These are phyloP conservation scores for Vaccinium corymbosum DNA, from an alignment of 148 eudicot species.

Conservation along the genomic window DNA sequence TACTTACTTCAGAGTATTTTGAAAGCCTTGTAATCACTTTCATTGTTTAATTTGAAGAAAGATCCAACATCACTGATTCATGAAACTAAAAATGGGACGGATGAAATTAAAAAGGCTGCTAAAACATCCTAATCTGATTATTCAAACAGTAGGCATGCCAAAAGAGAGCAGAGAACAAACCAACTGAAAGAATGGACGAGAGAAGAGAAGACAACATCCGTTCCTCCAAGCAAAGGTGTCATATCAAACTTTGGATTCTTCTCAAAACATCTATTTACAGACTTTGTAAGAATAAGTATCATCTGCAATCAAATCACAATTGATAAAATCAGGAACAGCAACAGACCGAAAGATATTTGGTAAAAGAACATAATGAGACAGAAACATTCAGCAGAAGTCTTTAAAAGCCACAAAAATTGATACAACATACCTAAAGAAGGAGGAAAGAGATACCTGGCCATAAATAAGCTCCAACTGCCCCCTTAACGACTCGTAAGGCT, in stretches of 20 bases:
- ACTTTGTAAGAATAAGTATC: slow-evolving; percentile 94
- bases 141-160: slow-evolving; percentile 3
- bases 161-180: slow-evolving; percentile 45
- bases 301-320: slow-evolving; percentile 46
- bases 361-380: not conserved
- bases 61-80: not conserved
- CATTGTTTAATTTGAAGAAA: not conserved
- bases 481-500: slow-evolving; percentile 74
- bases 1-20: not conserved
- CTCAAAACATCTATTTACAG: slow-evolving; percentile 92
- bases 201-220: slow-evolving; percentile 92
- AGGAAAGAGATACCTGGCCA: slow-evolving; percentile 68
- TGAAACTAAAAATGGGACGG: not conserved
- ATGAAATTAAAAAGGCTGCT: not conserved
- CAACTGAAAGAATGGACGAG: slow-evolving; percentile 98
- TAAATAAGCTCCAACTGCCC: slow-evolving; percentile 89
- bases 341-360: not conserved
- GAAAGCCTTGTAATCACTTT: not conserved
- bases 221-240: slow-evolving; percentile 99
- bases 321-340: slow-evolving; percentile 10
- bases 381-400: not conserved
- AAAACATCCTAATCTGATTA: not conserved
- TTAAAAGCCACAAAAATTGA: not conserved
- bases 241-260: slow-evolving; percentile 95
- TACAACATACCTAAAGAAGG: slow-evolving; percentile 10